Evolutionary conservation across 2,329 filamentous ascomycete species (phyloP), one percentile per base, ranked within the genome.

Genomic region (Purpureocillium lavendulum): DNA sequence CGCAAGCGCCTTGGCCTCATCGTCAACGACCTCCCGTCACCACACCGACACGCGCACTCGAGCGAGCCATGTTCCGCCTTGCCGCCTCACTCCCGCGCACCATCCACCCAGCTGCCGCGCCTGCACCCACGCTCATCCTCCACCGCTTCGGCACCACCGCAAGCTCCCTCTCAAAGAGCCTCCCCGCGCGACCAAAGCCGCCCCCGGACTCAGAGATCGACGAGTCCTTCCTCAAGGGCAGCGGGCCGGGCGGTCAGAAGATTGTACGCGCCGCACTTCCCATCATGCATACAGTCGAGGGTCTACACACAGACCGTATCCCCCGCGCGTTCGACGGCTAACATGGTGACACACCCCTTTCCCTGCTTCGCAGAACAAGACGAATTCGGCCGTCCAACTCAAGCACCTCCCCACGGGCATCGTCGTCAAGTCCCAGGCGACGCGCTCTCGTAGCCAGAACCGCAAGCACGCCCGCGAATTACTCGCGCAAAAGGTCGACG

Each of bases 341-440:
- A n/a, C n/a, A n/a, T n/a, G n/a, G n/a, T n/a, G n/a, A n/a, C n/a
- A n/a, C n/a, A n/a, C n/a, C n/a, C n/a, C n/a, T n/a, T n/a, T n/a
- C n/a, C n/a, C n/a, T n/a, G n/a, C 30, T 21, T 32, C 7, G 36
- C 45, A 82, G 83, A 98, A 98, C 66, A 98, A 98, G 77, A 98
- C 92, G 18, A 88, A 82, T 48, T 96, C 87, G 0, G 90, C 90
- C 30, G 90, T 96, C 3, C 92, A 98, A 59, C 71, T 98, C 29
- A 92, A 83, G 50, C 92, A 98, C 61, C 66, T 84, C 13, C 87
- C 90, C 6, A 94, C 89, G 1, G 90, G 90, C 45, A 79, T 96
- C 39, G 89, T 97, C 12, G 77, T 98, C 46, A 98, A 98, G 66
- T 90, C 80, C 40, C 92, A 98, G 64, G 87, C 83, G 15, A 97